phyloP scores from a whole-genome alignment of 768 basidiomycete genomes.

The Naganishia onofrii region DNA sequence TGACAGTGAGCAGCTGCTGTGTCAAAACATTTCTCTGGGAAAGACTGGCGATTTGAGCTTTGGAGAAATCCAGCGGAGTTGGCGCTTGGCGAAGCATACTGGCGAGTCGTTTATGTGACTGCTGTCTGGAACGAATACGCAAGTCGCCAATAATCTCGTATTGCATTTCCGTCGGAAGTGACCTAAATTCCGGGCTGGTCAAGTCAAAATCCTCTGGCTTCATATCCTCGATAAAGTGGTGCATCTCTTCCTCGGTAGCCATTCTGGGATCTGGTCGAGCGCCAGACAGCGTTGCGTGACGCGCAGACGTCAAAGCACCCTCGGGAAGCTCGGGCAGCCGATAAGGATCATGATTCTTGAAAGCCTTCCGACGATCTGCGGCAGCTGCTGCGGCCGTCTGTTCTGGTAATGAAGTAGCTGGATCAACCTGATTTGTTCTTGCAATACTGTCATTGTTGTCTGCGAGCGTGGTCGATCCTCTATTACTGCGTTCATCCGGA shows the following conservation, averaged over 20 bases:
- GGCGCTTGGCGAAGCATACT: constrained; percentile 76
- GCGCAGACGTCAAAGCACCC: constrained; percentile 52
- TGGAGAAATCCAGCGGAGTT: constrained; percentile 92
- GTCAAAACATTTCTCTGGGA: constrained; percentile 85
- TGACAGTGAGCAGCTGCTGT: constrained; percentile 86
- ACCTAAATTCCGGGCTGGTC: constrained; percentile 79
- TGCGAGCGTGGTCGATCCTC: not conserved
- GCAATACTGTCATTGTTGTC: not conserved
- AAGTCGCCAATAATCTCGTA: constrained; percentile 98
- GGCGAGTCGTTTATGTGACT: constrained; percentile 83
- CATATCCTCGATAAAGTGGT: constrained; percentile 91
- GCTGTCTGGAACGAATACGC: constrained; percentile 88
- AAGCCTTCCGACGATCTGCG: constrained; percentile 52
- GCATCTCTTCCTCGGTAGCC: constrained; percentile 93
- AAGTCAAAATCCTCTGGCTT: constrained; percentile 93
- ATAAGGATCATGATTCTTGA: constrained; percentile 70
- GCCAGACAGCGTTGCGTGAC: constrained; percentile 57
- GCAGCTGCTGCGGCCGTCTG: constrained; percentile 53
- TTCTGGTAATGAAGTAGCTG: not conserved
- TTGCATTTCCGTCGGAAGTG: constrained; percentile 91
- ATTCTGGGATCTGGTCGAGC: constrained; percentile 76
- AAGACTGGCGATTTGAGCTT: constrained; percentile 87
- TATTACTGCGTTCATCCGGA: not conserved
- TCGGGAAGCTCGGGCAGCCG: constrained; percentile 71
- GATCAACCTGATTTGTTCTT: not conserved